Evolutionary conservation across 208 protist species (phyloP).

Genomic region (Angomonas desouzai): DNA sequence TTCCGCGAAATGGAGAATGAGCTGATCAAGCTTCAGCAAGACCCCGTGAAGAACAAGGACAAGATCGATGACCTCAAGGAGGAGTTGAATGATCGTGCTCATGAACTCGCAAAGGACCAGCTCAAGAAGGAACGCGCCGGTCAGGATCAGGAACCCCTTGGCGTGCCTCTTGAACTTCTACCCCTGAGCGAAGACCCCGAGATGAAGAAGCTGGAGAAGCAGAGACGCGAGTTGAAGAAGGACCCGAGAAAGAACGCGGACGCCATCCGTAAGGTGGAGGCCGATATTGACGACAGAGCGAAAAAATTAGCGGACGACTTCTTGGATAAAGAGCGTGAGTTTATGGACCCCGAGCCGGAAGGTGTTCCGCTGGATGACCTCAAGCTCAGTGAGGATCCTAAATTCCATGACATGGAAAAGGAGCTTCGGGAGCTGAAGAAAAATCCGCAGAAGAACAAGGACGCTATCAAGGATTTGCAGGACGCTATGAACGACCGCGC

Average conservation of each 20-base stretch:
- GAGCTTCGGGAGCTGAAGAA: constrained; percentile 57
- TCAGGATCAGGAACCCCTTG: constrained; percentile 69
- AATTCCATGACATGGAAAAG: constrained; percentile 69
- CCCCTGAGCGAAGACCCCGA: constrained; percentile 63
- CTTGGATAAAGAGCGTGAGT: constrained; percentile 63
- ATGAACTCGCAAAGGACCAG: constrained; percentile 59
- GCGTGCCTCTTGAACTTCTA: constrained; percentile 60
- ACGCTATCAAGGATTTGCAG: constrained; percentile 55
- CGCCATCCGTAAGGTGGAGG: constrained; percentile 45
- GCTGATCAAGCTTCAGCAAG: constrained; percentile 53
- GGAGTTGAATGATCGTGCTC: constrained; percentile 58
- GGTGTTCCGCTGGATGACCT: constrained; percentile 59
- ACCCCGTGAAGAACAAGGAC: constrained; percentile 48
- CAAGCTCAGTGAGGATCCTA: constrained; percentile 47
- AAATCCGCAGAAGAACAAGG: constrained; percentile 59
- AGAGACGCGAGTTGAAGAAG: constrained; percentile 71
- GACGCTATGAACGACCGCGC: constrained; percentile 64
- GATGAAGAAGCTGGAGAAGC: constrained; percentile 57
- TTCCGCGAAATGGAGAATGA: constrained; percentile 78
- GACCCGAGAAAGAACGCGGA: constrained; percentile 53
- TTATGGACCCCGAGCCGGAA: constrained; percentile 61
- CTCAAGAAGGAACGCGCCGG: constrained; percentile 58
- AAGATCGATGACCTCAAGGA: constrained; percentile 59
- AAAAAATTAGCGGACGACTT: constrained; percentile 62
- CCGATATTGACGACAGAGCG: constrained; percentile 58